These are phyloP conservation scores for Saccharomycopsis olivae DNA, from an alignment of 805 yeast genomes.

Conservation along the genomic window DNA sequence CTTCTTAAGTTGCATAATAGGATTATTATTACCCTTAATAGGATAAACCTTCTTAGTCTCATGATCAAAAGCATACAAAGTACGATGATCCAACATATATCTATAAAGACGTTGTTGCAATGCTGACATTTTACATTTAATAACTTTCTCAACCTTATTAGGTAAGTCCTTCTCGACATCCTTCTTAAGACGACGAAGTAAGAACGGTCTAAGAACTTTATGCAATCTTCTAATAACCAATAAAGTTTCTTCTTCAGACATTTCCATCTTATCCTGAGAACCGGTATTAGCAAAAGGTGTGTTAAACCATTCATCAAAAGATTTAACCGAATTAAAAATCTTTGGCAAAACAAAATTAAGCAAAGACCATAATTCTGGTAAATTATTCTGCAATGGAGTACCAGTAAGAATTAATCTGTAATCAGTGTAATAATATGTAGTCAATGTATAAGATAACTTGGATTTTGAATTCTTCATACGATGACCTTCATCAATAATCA, in stretches of 20 bases:
- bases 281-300: slow-evolving; percentile 85
- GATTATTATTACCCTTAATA: slow-evolving; percentile 68
- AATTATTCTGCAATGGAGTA: slow-evolving; percentile 77
- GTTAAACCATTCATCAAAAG: slow-evolving; percentile 85
- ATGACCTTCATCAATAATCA: slow-evolving; percentile 89
- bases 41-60: slow-evolving; percentile 44
- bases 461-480: slow-evolving; percentile 76
- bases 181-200: slow-evolving; percentile 72
- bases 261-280: slow-evolving; percentile 65
- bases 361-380: slow-evolving; percentile 81
- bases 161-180: slow-evolving; percentile 85
- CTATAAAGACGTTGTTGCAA: slow-evolving; percentile 61
- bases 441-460: slow-evolving; percentile 60
- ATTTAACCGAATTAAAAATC: slow-evolving; percentile 74
- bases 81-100: slow-evolving; percentile 67
- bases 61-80: slow-evolving; percentile 47
- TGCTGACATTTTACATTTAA: slow-evolving; percentile 69
- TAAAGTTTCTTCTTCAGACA: slow-evolving; percentile 78
- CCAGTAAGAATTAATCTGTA: slow-evolving; percentile 77
- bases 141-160: slow-evolving; percentile 71
- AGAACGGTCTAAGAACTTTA: slow-evolving; percentile 76
- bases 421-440: slow-evolving; percentile 62
- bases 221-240: slow-evolving; percentile 78
- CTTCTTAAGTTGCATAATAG: slow-evolving; percentile 77
- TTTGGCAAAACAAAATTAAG: slow-evolving; percentile 75